A percentile compares a stretch with the other conserved stretches of the same genome.
These are phyloP conservation scores for Trichophyton equinum DNA, from an alignment of 2,329 filamentous ascomycete genomes.

Conservation along the genomic window DNA sequence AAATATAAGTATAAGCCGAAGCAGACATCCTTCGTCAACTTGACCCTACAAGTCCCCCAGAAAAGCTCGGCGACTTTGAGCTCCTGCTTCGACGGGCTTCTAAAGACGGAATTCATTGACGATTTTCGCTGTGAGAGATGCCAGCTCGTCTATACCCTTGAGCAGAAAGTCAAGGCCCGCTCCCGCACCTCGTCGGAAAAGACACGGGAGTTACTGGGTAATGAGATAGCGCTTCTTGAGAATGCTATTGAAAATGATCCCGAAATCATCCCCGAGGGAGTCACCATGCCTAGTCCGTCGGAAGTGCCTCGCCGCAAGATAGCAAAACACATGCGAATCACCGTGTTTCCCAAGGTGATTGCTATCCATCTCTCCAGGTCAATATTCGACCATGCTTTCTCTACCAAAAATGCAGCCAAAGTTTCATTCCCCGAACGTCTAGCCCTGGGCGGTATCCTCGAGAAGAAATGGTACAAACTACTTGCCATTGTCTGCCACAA, in stretches of 20 bases:
- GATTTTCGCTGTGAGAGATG: conserved; percentile 95
- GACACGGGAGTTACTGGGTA: conserved; percentile 41
- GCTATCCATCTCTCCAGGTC: conserved; percentile 87
- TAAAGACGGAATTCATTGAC: conserved; percentile 92
- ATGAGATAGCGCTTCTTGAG: conserved; percentile 53
- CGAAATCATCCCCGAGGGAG: conserved; percentile 58
- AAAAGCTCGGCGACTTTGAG: conserved; percentile 67
- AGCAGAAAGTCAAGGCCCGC: conserved; percentile 49
- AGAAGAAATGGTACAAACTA: conserved; percentile 69
- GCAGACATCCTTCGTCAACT: conserved; percentile 73
- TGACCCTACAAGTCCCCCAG: conserved; percentile 85
- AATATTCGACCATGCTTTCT: conserved; percentile 70
- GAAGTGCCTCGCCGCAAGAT: conserved; percentile 72
- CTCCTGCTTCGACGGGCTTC: conserved; percentile 80
- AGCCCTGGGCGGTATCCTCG: conserved; percentile 64
- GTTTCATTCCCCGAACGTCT: conserved; percentile 84
- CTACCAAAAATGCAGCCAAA: conserved; percentile 88
- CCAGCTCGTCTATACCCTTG: conserved; percentile 65
- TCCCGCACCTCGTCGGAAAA: conserved; percentile 41
- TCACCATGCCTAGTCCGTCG: conserved; percentile 61
- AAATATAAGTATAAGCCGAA: conserved; percentile 77
- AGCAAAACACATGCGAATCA: conserved; percentile 75
- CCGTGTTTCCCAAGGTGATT: conserved; percentile 74
- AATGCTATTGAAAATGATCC: conserved; percentile 66
- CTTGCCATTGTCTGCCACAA: conserved; percentile 86